Evolutionary conservation across 805 yeast species (phyloP).

Genomic region (Grigorovia jiainica): DNA sequence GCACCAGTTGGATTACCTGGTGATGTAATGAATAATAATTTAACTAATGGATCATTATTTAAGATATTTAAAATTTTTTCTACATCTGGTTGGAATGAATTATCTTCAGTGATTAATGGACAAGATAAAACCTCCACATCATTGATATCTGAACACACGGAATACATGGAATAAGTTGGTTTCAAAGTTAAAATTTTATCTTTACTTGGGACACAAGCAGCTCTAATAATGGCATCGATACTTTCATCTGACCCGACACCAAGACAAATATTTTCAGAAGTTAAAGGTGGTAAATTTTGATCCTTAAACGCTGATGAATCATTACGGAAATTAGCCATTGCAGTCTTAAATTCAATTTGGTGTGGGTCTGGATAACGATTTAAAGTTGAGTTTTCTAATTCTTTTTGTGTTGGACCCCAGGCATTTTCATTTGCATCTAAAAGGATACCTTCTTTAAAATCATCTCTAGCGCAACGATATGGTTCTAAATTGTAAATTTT

Average conservation of each 20-base stretch:
- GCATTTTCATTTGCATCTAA: constrained; percentile 96
- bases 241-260: constrained; percentile 98
- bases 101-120: constrained; percentile 49
- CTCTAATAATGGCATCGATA: constrained; percentile 79
- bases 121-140: constrained; percentile 73
- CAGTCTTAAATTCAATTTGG: constrained; percentile 64
- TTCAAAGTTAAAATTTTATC: constrained; percentile 83
- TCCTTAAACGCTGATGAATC: constrained; percentile 13
- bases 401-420: constrained; percentile 68
- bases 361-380: constrained; percentile 98
- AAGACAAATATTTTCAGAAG: constrained; percentile 66
- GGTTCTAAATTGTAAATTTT: constrained; percentile 79
- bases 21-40: constrained; percentile 75
- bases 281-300: constrained; percentile 27
- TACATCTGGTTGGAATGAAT: constrained; percentile 54
- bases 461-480: constrained; percentile 94
- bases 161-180: constrained; percentile 97
- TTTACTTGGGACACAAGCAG: constrained; percentile 70
- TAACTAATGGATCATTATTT: constrained; percentile 49
- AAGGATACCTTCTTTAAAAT: constrained; percentile 76
- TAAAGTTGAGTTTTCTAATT: constrained; percentile 47
- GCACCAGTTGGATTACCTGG: constrained; percentile 96
- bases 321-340: constrained; percentile 66
- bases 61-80: constrained; percentile 45
- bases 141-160: constrained; percentile 81